Evolutionary conservation across 2,329 filamentous ascomycete genomes (phyloP).

Genomic region (Cordyceps farinosa): DNA sequence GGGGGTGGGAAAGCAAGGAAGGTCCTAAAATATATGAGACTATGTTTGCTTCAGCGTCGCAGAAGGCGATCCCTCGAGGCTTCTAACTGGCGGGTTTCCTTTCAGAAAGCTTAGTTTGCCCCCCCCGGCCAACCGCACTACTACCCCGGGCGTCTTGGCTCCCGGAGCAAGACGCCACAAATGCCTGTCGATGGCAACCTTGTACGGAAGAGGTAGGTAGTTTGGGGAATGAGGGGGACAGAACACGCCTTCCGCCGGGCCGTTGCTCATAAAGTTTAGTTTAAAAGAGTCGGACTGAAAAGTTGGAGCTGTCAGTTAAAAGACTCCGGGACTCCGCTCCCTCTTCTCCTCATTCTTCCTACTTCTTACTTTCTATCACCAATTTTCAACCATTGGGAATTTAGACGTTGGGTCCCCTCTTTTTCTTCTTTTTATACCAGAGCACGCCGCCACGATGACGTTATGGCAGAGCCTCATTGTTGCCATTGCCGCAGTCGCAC

Average conservation of each 20-base stretch:
- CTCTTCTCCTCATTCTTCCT: background rate
- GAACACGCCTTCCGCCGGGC: background rate
- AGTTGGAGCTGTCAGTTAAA: background rate
- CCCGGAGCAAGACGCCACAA: background rate
- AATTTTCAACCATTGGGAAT: background rate
- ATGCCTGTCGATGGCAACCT: background rate
- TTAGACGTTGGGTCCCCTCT: background rate
- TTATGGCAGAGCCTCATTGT: conserved; percentile 1
- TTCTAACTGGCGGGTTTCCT: background rate
- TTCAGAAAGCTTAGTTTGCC: background rate
- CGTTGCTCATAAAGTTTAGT: background rate
- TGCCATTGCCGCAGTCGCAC: background rate
- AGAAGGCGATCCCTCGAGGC: background rate
- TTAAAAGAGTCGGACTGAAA: background rate
- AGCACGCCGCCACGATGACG: background rate
- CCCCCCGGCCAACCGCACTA: background rate
- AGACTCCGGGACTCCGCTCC: background rate
- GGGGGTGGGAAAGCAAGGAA: too few species aligned
- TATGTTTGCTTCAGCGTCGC: background rate
- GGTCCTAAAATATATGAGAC: conserved; percentile 5
- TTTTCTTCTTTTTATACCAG: background rate
- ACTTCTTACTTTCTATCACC: background rate
- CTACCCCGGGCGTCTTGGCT: background rate
- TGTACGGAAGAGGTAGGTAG: conserved; percentile 5
- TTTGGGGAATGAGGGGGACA: background rate